These are phyloP conservation scores for Alternaria dauci DNA, from an alignment of 2,329 filamentous ascomycete genomes.

Conservation along the genomic window DNA sequence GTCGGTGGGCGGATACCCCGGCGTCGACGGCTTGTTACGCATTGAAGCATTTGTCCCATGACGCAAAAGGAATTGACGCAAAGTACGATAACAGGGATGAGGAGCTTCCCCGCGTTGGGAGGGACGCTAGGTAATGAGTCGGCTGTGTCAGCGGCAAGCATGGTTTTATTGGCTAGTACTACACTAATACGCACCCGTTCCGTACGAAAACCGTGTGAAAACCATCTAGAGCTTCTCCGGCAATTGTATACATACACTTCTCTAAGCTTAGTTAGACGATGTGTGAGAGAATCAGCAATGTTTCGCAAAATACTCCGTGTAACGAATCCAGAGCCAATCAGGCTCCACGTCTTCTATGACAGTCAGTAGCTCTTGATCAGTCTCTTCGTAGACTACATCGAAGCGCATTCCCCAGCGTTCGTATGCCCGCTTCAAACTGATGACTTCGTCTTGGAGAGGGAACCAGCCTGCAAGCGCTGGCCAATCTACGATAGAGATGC, in stretches of 20 bases:
- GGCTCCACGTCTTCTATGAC: constrained; percentile 3
- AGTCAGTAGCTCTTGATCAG: background rate
- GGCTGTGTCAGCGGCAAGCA: background rate
- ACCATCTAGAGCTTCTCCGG: background rate
- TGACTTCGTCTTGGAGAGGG: background rate
- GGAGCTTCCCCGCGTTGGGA: constrained; percentile 5
- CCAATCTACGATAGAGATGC: constrained; percentile 11
- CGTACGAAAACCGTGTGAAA: background rate
- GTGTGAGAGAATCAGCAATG: background rate
- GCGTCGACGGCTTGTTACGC: background rate
- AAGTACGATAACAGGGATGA: background rate
- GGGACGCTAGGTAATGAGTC: constrained; percentile 1
- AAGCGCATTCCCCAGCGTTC: constrained; percentile 1
- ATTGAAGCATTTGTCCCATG: background rate
- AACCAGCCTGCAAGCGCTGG: constrained; percentile 5
- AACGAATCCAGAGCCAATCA: constrained; percentile 12
- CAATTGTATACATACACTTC: background rate
- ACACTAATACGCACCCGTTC: background rate
- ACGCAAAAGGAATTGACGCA: background rate
- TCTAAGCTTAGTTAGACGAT: background rate
- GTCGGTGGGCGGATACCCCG: background rate
- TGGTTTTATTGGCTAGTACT: background rate
- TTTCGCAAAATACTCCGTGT: constrained; percentile 6
- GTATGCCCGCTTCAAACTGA: background rate
- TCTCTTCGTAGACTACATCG: background rate